phyloP scores from a whole-genome alignment of 2,329 filamentous ascomycete species.

The Hypocrella siamensis region DNA sequence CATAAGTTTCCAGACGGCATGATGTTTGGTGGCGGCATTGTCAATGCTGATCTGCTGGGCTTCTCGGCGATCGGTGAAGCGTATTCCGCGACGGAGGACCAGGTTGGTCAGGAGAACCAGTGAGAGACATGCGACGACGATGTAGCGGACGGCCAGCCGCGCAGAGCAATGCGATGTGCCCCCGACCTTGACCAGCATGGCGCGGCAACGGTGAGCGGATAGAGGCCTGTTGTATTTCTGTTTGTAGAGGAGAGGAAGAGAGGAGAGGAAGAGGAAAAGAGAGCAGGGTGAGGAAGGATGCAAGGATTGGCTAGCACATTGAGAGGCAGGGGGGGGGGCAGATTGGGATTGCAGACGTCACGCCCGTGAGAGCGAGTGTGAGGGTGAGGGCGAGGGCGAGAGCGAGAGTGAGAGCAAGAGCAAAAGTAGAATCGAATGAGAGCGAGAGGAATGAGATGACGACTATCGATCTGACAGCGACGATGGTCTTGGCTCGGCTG shows the following conservation, averaged over 20 bases:
- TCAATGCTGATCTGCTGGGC: conserved; percentile 6
- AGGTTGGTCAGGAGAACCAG: conserved; percentile 13
- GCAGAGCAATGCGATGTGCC: conserved; percentile 9
- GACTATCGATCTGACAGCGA: no score
- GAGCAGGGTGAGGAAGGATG: no score
- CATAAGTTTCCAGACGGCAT: conserved; percentile 37
- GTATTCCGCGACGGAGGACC: conserved; percentile 13
- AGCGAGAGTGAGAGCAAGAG: no score
- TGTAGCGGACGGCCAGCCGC: conserved; percentile 14
- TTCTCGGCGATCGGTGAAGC: conserved; percentile 11
- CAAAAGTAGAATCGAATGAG: no score
- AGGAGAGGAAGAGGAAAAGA: neutral
- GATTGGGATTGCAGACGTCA: no score
- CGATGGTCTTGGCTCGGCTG: no score
- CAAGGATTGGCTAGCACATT: no score
- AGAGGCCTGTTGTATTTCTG: neutral
- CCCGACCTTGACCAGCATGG: neutral
- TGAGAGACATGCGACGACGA: conserved; percentile 10
- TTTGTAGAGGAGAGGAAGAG: neutral
- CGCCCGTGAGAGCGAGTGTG: no score
- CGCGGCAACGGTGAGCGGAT: neutral
- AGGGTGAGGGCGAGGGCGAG: no score
- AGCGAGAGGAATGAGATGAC: no score
- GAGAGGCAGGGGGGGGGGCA: no score
- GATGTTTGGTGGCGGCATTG: conserved; percentile 13